Evolutionary conservation across 2,329 filamentous ascomycete species (phyloP), one percentile per base, ranked within the genome.

Genomic region (Tolypocladium pustulatum): DNA sequence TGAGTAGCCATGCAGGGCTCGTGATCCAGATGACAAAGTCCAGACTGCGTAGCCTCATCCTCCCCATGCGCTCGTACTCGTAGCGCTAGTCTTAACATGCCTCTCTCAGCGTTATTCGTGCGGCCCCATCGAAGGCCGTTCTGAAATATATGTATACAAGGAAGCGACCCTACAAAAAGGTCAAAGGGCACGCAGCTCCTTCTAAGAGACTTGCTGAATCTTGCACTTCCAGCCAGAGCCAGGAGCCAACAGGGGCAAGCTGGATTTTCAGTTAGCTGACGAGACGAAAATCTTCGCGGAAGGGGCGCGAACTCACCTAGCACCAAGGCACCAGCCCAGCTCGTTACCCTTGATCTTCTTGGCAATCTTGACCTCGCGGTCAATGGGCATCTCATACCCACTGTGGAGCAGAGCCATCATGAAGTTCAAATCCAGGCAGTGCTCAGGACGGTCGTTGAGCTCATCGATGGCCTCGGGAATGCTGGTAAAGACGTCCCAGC

Each of bases 311-410:
- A 69, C 87, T 77, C 79, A 94, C 90, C 91, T 96, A 64, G 94
- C 94, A 73, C 94, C 94, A 69, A 99, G 80, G 77, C 93, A 97
- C 94, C 94, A 99, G 43, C 94, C 94, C 67, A 99, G 77, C 78
- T 99, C 95, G 73, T 97, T 97, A 59, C 86, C 87, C 78, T 95
- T 93, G 70, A 99, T 96, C 82, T 97, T 96, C 88, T 99, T 99
- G 61, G 93, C 94, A 70, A 97, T 96, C 81, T 90, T 93, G 64
- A 99, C 91, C 75, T 99, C 94, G 43, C 95, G 84, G 65, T 96
- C 90, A 67, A 97, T 87, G 4, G 93, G 93, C 91, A 99, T 97
- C 65, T 97, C 94, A 69, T 99, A 99, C 3, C 94, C 94, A 7
- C 91, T 96, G 74, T 97, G 92, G 58, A 97, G 78, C 59, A 99